phyloP scores from a whole-genome alignment of 176 grass and related monocot genomes.

The Carex cristatella region DNA sequence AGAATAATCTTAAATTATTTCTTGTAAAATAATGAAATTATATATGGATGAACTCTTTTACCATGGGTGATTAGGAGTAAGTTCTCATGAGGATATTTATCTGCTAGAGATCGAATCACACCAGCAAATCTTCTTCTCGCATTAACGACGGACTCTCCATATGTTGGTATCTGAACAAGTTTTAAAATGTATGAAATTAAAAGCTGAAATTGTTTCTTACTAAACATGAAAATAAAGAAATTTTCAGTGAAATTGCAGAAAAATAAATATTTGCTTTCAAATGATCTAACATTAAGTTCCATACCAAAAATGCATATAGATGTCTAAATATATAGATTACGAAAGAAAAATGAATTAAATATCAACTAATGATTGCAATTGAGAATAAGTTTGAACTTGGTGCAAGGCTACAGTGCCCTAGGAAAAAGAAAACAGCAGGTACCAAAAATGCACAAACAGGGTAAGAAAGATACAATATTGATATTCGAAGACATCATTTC shows the following conservation, averaged over 20 bases:
- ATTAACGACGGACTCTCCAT: conserved; percentile 28
- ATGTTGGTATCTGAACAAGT: conserved; percentile 19
- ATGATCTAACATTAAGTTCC: neutral
- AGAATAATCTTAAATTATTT: neutral
- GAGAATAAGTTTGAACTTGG: neutral
- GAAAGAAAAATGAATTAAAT: neutral
- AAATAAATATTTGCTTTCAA: neutral
- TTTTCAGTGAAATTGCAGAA: neutral
- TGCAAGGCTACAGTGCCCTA: neutral
- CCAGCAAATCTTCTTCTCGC: conserved; percentile 36
- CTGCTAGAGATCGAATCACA: conserved; percentile 31
- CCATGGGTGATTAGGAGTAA: conserved; percentile 44
- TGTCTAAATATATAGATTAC: neutral
- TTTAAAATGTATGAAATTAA: neutral
- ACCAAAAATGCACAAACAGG: neutral
- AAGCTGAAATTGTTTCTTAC: neutral
- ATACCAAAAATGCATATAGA: neutral
- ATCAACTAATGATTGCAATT: neutral
- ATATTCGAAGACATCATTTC: neutral
- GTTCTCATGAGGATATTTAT: conserved; percentile 42
- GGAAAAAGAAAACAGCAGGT: neutral
- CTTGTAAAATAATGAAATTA: neutral
- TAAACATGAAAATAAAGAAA: neutral
- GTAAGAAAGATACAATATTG: neutral
- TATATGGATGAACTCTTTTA: conserved; percentile 11